Evolutionary conservation across 495 filamentous ascomycete species (phyloP).

Genomic region (Penicillium herquei): DNA sequence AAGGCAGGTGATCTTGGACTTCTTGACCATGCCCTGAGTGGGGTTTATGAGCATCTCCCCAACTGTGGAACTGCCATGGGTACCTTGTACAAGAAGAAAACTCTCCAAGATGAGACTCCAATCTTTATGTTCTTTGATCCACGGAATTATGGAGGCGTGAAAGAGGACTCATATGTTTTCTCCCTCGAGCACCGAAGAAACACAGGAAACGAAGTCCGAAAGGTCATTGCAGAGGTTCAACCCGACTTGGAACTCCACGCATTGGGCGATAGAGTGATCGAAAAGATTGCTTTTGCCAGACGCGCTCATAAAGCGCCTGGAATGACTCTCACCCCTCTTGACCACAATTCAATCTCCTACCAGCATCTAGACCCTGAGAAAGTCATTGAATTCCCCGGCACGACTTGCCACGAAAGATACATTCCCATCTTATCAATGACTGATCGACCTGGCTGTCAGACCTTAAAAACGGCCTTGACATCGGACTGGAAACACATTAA

Average conservation of each 20-base stretch:
- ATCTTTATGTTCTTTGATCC: constrained; percentile 70
- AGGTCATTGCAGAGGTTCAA: constrained; percentile 44
- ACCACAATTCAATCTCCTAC: background rate
- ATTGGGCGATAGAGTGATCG: no score
- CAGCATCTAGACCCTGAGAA: background rate
- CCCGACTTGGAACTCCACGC: no score
- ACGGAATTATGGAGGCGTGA: constrained; percentile 38
- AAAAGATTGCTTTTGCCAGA: constrained; percentile 7
- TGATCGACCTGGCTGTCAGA: no score
- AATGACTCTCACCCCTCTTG: background rate
- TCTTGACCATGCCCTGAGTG: constrained; percentile 48
- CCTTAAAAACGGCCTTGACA: no score
- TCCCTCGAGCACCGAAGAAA: constrained; percentile 50
- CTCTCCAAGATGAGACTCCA: background rate
- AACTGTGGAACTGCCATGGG: constrained; percentile 67
- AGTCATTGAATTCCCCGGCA: background rate
- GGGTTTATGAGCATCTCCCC: constrained; percentile 54
- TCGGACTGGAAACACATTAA: constrained; percentile 20
- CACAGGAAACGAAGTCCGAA: constrained; percentile 53
- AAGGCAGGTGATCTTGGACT: constrained; percentile 22
- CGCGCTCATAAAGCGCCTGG: background rate
- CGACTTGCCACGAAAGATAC: constrained; percentile 24
- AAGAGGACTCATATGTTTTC: constrained; percentile 65
- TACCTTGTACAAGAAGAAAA: constrained; percentile 50
- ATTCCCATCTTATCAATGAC: constrained; percentile 9